Evolutionary conservation across 805 yeast genomes (phyloP), one percentile per base, ranked within the genome.

Genomic region (Lachancea kluyveri): DNA sequence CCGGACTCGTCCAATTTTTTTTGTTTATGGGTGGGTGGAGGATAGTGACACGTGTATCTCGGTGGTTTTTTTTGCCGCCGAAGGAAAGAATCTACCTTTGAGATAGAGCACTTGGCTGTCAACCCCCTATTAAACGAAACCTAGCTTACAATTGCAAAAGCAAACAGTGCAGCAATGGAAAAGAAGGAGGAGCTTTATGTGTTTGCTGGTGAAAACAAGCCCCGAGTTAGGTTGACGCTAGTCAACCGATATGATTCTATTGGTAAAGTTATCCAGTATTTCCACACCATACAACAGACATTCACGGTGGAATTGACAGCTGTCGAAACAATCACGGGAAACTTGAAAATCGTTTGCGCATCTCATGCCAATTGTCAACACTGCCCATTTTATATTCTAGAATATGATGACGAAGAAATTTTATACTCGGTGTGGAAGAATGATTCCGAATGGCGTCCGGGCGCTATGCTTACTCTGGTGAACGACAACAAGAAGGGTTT

Each of bases 1-100:
- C 79, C 79, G 72, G 74, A 70, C 78, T 73, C 76, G 79, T 74
- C 79, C 79, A 73, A 37, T 58, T 43, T 39, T 56, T 59, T 62
- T 54, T 45, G n/a, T n/a, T n/a, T n/a, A n/a, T n/a, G n/a, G n/a
- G n/a, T n/a, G n/a, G n/a, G n/a, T n/a, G n/a, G n/a, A n/a, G n/a
- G n/a, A n/a, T n/a, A n/a, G n/a, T n/a, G n/a, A n/a, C n/a, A n/a
- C n/a, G n/a, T n/a, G n/a, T n/a, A n/a, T n/a, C n/a, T n/a, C n/a
- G n/a, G n/a, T n/a, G n/a, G n/a, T n/a, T n/a, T n/a, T n/a, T n/a
- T n/a, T n/a, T n/a, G n/a, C n/a, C n/a, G n/a, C n/a, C n/a, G n/a
- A n/a, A n/a, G n/a, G n/a, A n/a, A n/a, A n/a, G n/a, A n/a, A n/a
- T n/a, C n/a, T n/a, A n/a, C n/a, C n/a, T n/a, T n/a, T n/a, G n/a